Evolutionary conservation across 768 basidiomycete species (phyloP), one percentile per base, ranked within the genome.

Genomic region (Floccularia luteovirens): DNA sequence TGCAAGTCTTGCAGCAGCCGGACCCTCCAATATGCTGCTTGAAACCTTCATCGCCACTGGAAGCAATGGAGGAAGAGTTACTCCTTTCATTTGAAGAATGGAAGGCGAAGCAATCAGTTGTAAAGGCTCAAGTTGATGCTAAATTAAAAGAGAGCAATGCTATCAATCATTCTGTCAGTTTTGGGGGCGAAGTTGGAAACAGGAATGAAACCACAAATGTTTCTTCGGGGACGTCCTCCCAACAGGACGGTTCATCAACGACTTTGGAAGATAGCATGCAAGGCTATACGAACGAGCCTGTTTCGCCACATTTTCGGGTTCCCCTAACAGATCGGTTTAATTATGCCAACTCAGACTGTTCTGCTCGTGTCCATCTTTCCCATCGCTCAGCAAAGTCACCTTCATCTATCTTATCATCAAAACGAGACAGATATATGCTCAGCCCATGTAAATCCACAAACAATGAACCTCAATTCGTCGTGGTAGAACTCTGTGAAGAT

Each of bases 401-500:
- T 0, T 77, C 82, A 0, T 75, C 87, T 1, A 87, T 99, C 40
- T 73, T 99, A 6, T 84, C 87, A 21, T 82, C 79, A 23, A 92
- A 91, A 62, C 85, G 83, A 56, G 94, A 98, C 60, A 68, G 80
- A 48, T 98, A 98, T 69, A 94, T 98, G 96, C 82, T 97, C 49
- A 90, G 85, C 40, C 94, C 93, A 0, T 99, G 96, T 53, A 66
- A 71, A 22, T 60, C 67, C 3, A 60, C 67, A 12, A 76, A 75
- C 23, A 60, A 78, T 45, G 69, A 67, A 45, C 56, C 63, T 4
- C 81, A 87, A 48, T 97, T 82, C 60, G 84, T 98, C 24, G 81
- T 96, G 24, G 83, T 98, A 32, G 96, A 99, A 60, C 77, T 98
- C 12, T 99, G 96, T 64, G 94, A 98, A 48, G 96, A 98, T 57